Conservation (phyloP, 2,329 filamentous ascomycete species). For the Didymella lethalis region DNA sequence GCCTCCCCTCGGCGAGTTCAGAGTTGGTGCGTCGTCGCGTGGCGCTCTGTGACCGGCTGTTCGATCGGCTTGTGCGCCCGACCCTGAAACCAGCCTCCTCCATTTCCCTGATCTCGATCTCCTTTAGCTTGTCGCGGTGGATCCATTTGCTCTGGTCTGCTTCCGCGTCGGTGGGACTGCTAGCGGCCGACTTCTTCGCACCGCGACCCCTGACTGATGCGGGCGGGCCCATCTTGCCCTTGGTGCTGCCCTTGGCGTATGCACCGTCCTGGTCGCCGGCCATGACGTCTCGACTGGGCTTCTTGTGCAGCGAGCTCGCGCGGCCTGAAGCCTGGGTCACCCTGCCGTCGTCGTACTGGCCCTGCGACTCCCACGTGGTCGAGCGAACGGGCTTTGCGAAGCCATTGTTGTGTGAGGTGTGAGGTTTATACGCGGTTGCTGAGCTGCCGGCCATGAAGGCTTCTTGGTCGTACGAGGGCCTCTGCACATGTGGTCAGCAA, state of each 20-base stretch:
- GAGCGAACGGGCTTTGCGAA: constrained; percentile 40
- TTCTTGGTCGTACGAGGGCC: constrained; percentile 41
- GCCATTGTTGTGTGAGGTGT: constrained; percentile 48
- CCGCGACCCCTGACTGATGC: constrained; percentile 17
- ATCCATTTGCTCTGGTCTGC: constrained; percentile 79
- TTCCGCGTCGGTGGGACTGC: constrained; percentile 31
- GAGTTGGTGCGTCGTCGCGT: constrained; percentile 43
- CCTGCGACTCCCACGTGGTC: constrained; percentile 43
- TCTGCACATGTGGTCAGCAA: constrained; percentile 40
- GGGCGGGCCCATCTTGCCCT: constrained; percentile 28
- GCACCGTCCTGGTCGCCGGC: constrained; percentile 57
- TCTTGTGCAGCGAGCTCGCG: constrained; percentile 49
- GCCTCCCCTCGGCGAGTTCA: constrained; percentile 34
- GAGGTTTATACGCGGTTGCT: constrained; percentile 39
- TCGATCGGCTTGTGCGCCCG: constrained; percentile 54
- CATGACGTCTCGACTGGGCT: constrained; percentile 53
- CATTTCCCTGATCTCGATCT: constrained; percentile 81
- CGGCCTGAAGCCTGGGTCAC: constrained; percentile 46
- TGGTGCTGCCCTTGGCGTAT: constrained; percentile 48
- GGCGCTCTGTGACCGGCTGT: constrained; percentile 48
- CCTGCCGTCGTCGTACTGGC: constrained; percentile 36
- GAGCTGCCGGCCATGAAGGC: constrained; percentile 49
- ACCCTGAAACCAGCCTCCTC: constrained; percentile 76
- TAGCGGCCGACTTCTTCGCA: constrained; percentile 41
- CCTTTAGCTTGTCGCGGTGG: constrained; percentile 81